Evolutionary conservation across 495 filamentous ascomycete genomes (phyloP).

Genomic region (Saxophila tyrrhenica): DNA sequence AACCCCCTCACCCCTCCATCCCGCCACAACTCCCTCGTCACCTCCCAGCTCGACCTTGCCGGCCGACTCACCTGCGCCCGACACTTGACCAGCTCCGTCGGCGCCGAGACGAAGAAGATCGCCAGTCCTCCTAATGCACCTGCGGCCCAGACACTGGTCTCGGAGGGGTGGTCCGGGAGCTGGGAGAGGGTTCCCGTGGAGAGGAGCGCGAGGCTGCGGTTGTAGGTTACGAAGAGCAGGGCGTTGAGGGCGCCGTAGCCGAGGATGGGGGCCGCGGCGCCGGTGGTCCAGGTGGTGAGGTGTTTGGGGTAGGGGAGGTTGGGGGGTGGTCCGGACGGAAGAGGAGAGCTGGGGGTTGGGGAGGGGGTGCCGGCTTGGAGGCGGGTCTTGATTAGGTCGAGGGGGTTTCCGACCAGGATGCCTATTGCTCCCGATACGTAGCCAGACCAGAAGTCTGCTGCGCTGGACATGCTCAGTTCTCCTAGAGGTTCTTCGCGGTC

Average conservation of each 20-base stretch:
- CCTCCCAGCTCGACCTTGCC: constrained; percentile 41
- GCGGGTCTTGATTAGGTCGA: constrained; percentile 76
- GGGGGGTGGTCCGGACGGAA: not conserved
- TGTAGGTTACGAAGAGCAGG: constrained; percentile 75
- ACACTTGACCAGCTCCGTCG: constrained; percentile 82
- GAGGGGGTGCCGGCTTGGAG: constrained; percentile 50
- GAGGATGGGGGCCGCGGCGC: constrained; percentile 68
- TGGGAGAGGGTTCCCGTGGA: constrained; percentile 26
- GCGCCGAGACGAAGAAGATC: constrained; percentile 69
- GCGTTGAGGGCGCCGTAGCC: constrained; percentile 86
- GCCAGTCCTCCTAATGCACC: constrained; percentile 69
- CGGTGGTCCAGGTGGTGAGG: constrained; percentile 23
- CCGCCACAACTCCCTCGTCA: constrained; percentile 49
- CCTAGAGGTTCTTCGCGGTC: too few species aligned
- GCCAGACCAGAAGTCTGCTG: constrained; percentile 72
- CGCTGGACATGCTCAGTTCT: constrained; percentile 53
- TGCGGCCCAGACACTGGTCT: constrained; percentile 54
- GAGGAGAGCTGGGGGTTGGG: not conserved
- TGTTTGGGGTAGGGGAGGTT: not conserved
- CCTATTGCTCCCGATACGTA: constrained; percentile 73
- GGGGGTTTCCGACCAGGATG: constrained; percentile 78
- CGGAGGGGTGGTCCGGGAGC: constrained; percentile 8
- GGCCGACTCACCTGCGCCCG: constrained; percentile 51
- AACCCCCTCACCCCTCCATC: constrained; percentile 56
- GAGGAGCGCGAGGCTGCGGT: constrained; percentile 55